A percentile compares a stretch with the other conserved stretches of the same genome.
phyloP scores from a whole-genome alignment of 2,329 filamentous ascomycete genomes.

The Alternaria hordeiaustralica region DNA sequence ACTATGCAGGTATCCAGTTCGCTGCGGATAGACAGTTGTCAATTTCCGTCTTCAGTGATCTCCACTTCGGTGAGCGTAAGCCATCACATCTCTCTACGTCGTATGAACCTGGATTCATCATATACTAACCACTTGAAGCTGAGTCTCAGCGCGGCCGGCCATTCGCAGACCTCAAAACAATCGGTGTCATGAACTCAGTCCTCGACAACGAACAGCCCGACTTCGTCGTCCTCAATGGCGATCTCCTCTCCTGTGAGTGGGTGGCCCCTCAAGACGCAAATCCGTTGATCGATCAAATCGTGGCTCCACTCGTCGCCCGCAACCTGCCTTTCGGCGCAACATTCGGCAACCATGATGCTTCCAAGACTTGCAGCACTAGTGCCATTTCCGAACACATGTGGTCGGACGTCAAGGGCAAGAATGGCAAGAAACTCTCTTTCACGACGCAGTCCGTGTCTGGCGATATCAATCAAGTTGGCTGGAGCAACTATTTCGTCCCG shows the following conservation, averaged over 20 bases:
- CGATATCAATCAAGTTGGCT: conserved; percentile 41
- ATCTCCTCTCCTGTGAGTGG: conserved; percentile 71
- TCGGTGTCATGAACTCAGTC: conserved; percentile 63
- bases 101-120: neutral
- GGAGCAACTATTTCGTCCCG: conserved; percentile 62
- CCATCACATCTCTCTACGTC: conserved; percentile 32
- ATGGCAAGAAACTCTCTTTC: conserved; percentile 50
- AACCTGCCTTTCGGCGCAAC: conserved; percentile 69
- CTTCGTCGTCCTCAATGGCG: conserved; percentile 73
- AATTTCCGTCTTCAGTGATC: conserved; percentile 68
- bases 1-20: conserved; percentile 36
- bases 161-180: conserved; percentile 63
- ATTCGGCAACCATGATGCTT: conserved; percentile 72
- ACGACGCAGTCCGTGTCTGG: conserved; percentile 55
- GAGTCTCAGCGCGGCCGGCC: conserved; percentile 9
- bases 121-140: conserved; percentile 17
- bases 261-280: conserved; percentile 25
- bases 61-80: conserved; percentile 74
- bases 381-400: conserved; percentile 35
- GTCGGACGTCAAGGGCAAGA: conserved; percentile 55
- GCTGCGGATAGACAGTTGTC: conserved; percentile 52
- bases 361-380: conserved; percentile 32
- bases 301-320: conserved; percentile 59
- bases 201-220: conserved; percentile 64
- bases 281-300: conserved; percentile 29